Conservation (phyloP, 441 rosid species). For the Raphanus hybrid region DNA sequence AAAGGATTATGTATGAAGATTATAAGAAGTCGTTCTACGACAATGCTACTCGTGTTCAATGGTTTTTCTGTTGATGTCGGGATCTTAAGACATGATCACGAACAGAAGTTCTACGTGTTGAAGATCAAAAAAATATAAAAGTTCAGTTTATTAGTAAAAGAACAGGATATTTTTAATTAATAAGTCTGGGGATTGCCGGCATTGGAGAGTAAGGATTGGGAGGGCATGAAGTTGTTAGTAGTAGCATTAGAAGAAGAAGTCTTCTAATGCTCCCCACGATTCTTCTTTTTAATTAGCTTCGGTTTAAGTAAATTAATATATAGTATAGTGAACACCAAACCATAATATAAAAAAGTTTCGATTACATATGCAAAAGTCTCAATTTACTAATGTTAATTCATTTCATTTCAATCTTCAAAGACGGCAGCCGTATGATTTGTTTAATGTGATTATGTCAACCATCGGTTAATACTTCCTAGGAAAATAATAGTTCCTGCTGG, state of each 20-base stretch:
- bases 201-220: constrained; percentile 33
- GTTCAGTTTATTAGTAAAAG: constrained; percentile 1
- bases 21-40: too few relatives aligned
- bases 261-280: constrained; percentile 47
- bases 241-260: constrained; percentile 39
- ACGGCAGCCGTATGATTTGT: constrained; percentile 5
- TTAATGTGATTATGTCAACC: not conserved
- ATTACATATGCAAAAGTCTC: not conserved
- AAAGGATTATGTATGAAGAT: too few relatives aligned
- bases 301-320: not conserved
- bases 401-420: not conserved
- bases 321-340: constrained; percentile 10
- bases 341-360: not conserved
- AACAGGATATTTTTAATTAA: constrained; percentile 12
- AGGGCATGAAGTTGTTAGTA: constrained; percentile 32
- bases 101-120: constrained; percentile 24
- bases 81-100: constrained; percentile 18
- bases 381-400: not conserved
- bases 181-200: constrained; percentile 32
- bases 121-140: not conserved
- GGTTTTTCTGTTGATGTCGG: too few relatives aligned
- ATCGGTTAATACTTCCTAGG: not conserved
- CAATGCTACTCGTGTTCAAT: constrained; percentile 15
- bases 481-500: not conserved
- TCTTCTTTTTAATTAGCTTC: constrained; percentile 16